These are phyloP conservation scores for Podospora pseudopauciseta DNA, from an alignment of 495 filamentous ascomycete species.

Conservation along the genomic window DNA sequence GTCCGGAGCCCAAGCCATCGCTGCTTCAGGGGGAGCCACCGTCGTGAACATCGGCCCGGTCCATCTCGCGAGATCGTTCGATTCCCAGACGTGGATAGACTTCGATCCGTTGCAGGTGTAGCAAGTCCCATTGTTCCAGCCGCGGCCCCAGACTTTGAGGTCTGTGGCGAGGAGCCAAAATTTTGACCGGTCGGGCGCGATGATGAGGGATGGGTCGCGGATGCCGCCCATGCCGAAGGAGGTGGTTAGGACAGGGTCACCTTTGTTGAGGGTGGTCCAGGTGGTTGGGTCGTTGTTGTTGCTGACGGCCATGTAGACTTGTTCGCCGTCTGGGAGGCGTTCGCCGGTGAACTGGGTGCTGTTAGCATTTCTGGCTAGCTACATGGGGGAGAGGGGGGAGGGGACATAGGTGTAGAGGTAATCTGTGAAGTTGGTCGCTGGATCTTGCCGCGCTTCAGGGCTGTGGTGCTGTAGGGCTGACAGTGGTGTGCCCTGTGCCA, in stretches of 20 bases:
- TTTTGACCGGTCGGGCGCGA: slow-evolving; percentile 7
- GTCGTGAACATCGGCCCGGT: slow-evolving; percentile 1
- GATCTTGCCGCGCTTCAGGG: neutral
- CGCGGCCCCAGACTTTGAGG: slow-evolving; percentile 12
- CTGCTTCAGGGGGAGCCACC: slow-evolving; percentile 9
- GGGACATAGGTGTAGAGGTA: neutral
- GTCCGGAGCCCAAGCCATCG: slow-evolving; percentile 13
- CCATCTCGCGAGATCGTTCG: slow-evolving; percentile 7
- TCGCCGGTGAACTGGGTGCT: slow-evolving; percentile 13
- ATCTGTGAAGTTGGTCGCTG: neutral
- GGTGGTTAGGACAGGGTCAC: slow-evolving; percentile 4
- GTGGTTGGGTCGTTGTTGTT: slow-evolving; percentile 12
- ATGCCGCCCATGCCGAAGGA: slow-evolving; percentile 8
- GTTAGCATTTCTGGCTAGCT: neutral
- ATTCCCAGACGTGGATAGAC: slow-evolving; percentile 10
- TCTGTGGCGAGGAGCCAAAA: slow-evolving; percentile 10
- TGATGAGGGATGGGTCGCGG: slow-evolving; percentile 12
- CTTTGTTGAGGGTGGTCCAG: slow-evolving; percentile 12
- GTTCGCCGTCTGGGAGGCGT: slow-evolving; percentile 9
- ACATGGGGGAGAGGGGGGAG: neutral
- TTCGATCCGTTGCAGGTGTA: slow-evolving; percentile 10
- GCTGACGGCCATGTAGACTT: slow-evolving; percentile 11
- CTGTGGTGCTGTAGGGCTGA: neutral
- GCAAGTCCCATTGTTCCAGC: slow-evolving; percentile 10
- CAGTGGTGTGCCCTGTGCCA: neutral